Base-by-base conservation (phyloP, 2,329 filamentous ascomycete genomes). In the Phaeophleospora eucalypticola region DNA sequence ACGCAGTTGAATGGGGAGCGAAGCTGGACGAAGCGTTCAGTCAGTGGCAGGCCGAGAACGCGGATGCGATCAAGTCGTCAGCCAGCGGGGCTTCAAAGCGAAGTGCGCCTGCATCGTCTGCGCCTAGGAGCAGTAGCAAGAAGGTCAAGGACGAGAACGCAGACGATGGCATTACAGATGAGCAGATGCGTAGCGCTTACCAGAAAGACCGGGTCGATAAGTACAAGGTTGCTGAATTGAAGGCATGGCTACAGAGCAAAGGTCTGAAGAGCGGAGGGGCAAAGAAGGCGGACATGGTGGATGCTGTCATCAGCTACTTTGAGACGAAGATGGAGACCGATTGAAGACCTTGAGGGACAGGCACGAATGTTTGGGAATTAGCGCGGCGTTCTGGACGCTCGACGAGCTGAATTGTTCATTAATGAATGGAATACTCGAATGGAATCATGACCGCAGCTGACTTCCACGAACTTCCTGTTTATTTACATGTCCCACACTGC, bases 1-100 rank as follows among this genome's bases (percentile, higher is more conserved):
- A 89, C 61, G 78, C 95, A 8, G 74, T 84, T 37, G 82, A 87
- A 27, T 95, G 90, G 83, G 83, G 86, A 3, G 73, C 80, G 29
- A 75, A 78, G 9, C 74, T 96, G 4, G 79, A 86, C 21, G 69
- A 77, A 7, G 80, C 83, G 47, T 76, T 73, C 55, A 65, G 68
- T 9, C 62, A 68, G 24, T 71, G 74, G 59, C 61, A 66, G 29
- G 46, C 52, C 20, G 50, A 56, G 20, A 60, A 64, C 36, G 51
- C 48, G 6, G 53, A 55, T 4, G 66, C 68, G 9, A 65, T 75
- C 4, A 68, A 71, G 15, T 67, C 70, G 2, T 63, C 67, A 12
- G 70, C 70, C 0, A 70, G 74, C 17, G 61, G 65, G 1, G 62
- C 48, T 9, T 67, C 68, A 16, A 81, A 82, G 59, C 68, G 80